Conservation (phyloP, 2,329 filamentous ascomycete genomes). For the Chalara sp. region DNA sequence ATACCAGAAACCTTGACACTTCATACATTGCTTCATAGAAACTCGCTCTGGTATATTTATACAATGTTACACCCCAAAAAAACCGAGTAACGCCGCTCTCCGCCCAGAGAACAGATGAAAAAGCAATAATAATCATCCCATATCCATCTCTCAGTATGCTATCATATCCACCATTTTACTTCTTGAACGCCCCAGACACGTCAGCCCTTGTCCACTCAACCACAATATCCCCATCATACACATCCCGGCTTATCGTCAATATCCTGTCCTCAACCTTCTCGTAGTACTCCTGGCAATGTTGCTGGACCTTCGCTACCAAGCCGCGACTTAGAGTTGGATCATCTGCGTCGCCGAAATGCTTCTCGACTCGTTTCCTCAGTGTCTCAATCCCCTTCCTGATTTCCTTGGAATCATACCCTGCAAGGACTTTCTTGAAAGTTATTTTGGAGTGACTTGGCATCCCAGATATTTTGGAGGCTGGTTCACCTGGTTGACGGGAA, state of each 20-base stretch:
- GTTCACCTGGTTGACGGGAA: slow-evolving; percentile 53
- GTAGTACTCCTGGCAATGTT: slow-evolving; percentile 58
- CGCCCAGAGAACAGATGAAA: too few species aligned
- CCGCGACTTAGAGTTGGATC: slow-evolving; percentile 49
- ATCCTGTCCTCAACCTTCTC: slow-evolving; percentile 55
- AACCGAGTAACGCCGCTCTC: too few species aligned
- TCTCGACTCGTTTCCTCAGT: slow-evolving; percentile 86
- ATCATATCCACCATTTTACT: background rate
- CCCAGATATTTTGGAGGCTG: slow-evolving; percentile 58
- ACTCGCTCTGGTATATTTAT: too few species aligned
- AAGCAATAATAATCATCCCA: too few species aligned
- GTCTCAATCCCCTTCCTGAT: slow-evolving; percentile 85
- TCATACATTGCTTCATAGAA: too few species aligned
- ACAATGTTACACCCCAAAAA: too few species aligned
- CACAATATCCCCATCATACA: slow-evolving; percentile 57
- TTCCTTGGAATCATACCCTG: slow-evolving; percentile 75
- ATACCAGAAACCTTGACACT: too few species aligned
- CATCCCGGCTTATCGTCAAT: slow-evolving; percentile 50
- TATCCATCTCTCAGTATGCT: too few species aligned
- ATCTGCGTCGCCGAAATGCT: slow-evolving; percentile 90
- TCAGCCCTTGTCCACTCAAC: slow-evolving; percentile 62
- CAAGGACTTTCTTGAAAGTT: slow-evolving; percentile 80
- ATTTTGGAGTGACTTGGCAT: slow-evolving; percentile 78
- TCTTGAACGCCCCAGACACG: slow-evolving; percentile 51
- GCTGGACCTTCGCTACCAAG: slow-evolving; percentile 50